phyloP scores from a whole-genome alignment of 805 yeast genomes.

The Metschnikowia kunwiensis region DNA sequence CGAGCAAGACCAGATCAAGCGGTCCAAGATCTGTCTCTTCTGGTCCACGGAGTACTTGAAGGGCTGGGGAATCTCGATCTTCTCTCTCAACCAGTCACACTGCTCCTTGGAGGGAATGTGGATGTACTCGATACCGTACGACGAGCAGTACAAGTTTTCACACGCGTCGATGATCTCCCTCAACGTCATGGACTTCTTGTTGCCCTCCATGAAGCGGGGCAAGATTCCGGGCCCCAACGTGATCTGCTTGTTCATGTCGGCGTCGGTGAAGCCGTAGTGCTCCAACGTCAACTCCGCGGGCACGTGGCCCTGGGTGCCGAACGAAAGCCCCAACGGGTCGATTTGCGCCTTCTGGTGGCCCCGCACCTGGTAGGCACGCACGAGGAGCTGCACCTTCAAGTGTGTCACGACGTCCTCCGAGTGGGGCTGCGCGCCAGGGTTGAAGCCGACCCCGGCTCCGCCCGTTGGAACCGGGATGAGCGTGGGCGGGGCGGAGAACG shows the following conservation, averaged over 20 bases:
- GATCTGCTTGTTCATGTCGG: conserved; percentile 78
- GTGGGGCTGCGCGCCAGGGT: conserved; percentile 50
- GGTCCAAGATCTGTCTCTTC: conserved; percentile 93
- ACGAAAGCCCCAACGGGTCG: conserved; percentile 91
- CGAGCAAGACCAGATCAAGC: conserved; percentile 93
- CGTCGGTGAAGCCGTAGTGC: conserved; percentile 85
- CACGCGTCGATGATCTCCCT: conserved; percentile 74
- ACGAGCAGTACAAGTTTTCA: conserved; percentile 81
- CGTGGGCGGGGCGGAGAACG: conserved; percentile 91
- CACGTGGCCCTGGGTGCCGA: conserved; percentile 61
- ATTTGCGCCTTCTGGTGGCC: conserved; percentile 95
- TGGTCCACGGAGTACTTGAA: conserved; percentile 80
- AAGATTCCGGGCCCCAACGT: conserved; percentile 96
- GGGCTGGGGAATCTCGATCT: conserved; percentile 89
- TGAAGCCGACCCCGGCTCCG: conserved; percentile 55
- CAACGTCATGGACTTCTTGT: conserved; percentile 64
- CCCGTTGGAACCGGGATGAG: conserved; percentile 78
- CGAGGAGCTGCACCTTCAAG: conserved; percentile 91
- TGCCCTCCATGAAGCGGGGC: conserved; percentile 77
- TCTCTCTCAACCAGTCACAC: conserved; percentile 98
- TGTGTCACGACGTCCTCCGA: conserved; percentile 75
- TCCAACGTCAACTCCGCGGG: conserved; percentile 91
- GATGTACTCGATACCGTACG: conserved; percentile 92
- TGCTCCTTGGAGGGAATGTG: conserved; percentile 93
- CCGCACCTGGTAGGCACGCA: conserved; percentile 97